Conservation (phyloP, 1,284 basidiomycete species). For the Pascua sp. region DNA sequence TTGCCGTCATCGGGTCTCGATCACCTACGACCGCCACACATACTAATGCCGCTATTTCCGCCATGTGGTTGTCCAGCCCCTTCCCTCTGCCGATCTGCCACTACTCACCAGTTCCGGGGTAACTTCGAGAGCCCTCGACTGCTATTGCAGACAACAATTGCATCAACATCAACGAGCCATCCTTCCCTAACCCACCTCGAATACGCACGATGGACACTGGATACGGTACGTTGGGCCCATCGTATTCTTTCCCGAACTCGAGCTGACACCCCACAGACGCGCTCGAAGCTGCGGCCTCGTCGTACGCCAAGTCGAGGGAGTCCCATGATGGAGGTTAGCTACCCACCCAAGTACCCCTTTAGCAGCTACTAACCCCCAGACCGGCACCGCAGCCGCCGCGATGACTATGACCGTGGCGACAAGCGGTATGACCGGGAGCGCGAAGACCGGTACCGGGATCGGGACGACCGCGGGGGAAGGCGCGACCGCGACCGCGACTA, state of each 20-base stretch:
- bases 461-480: background rate
- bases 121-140: too few relatives aligned
- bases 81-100: too few relatives aligned
- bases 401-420: conserved; percentile 10
- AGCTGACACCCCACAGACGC: conserved; percentile 20
- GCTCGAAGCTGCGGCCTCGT: conserved; percentile 30
- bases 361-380: background rate
- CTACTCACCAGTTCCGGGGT: too few relatives aligned
- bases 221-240: conserved; percentile 23
- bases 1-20: too few relatives aligned
- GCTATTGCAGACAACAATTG: too few relatives aligned
- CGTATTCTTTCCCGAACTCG: too few relatives aligned
- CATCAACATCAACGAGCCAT: conserved; percentile 1
- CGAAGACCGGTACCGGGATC: conserved; percentile 13
- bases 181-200: background rate
- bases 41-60: too few relatives aligned
- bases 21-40: too few relatives aligned
- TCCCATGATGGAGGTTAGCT: conserved; percentile 16
- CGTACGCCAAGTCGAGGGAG: conserved; percentile 18
- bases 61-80: too few relatives aligned
- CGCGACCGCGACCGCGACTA: conserved; percentile 7
- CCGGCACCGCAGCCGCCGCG: conserved; percentile 11
- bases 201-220: conserved; percentile 27
- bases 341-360: background rate
- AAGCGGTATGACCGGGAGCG: conserved; percentile 12